Evolutionary conservation across 352 stramenopile genomes (phyloP).

Genomic region (Phytophthora podocarpi): DNA sequence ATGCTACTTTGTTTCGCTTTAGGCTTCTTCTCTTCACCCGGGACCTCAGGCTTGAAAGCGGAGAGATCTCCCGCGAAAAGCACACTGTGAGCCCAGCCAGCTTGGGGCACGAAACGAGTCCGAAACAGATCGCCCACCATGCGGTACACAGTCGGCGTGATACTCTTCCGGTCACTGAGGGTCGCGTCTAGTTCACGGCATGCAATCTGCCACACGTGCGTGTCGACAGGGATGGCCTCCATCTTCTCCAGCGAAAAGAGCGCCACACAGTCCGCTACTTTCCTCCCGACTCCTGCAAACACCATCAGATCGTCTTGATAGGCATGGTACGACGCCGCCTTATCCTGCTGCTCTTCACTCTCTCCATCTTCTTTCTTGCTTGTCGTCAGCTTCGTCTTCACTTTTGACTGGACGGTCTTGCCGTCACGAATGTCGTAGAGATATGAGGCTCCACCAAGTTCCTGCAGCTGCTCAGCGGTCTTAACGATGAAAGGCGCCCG

Average conservation of each 20-base stretch:
- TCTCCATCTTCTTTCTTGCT: background rate
- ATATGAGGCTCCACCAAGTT: slow-evolving; percentile 67
- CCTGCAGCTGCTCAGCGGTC: slow-evolving; percentile 71
- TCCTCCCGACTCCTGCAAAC: slow-evolving; percentile 89
- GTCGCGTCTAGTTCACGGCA: slow-evolving; percentile 75
- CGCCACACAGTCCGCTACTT: slow-evolving; percentile 98
- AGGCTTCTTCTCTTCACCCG: slow-evolving; percentile 24
- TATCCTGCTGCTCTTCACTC: background rate
- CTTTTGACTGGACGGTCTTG: slow-evolving; percentile 7
- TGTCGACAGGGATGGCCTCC: slow-evolving; percentile 96
- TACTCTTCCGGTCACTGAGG: slow-evolving; percentile 60
- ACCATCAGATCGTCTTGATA: slow-evolving; percentile 69
- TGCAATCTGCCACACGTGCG: slow-evolving; percentile 97
- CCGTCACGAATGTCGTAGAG: slow-evolving; percentile 56
- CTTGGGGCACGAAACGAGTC: slow-evolving; percentile 83
- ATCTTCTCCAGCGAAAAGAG: slow-evolving; percentile 95
- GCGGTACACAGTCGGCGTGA: slow-evolving; percentile 88
- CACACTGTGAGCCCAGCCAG: slow-evolving; percentile 93
- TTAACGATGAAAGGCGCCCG: slow-evolving; percentile 89
- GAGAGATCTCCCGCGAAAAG: slow-evolving; percentile 60
- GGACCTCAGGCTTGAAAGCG: slow-evolving; percentile 39
- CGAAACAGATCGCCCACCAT: slow-evolving; percentile 94
- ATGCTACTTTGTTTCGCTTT: slow-evolving; percentile 8
- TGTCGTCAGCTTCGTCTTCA: slow-evolving; percentile 18
- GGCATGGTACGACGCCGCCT: slow-evolving; percentile 16